Percentiles rank a stretch among this genome's conserved stretches.
phyloP scores from a whole-genome alignment of 2,329 filamentous ascomycete genomes.

The Lasiodiplodia hormozganensis region DNA sequence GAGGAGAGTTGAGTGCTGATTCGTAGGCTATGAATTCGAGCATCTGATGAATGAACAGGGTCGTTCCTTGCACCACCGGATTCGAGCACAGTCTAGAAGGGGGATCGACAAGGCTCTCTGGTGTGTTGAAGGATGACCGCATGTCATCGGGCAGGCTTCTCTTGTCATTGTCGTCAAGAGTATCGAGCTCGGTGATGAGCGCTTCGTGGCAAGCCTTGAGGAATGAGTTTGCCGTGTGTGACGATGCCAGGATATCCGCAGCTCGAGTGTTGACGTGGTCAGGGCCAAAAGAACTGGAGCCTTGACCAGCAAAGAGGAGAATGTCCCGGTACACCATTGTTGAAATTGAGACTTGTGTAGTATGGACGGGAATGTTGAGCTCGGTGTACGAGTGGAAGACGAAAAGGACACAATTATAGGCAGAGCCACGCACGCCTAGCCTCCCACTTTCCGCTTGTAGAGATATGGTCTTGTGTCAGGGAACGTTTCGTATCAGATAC shows the following conservation, averaged over 20 bases:
- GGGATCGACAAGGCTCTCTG: neutral
- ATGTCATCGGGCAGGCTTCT: neutral
- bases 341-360: neutral
- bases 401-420: neutral
- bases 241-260: neutral
- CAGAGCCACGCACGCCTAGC: too few relatives aligned
- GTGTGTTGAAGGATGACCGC: neutral
- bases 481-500: too few relatives aligned
- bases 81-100: neutral
- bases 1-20: neutral
- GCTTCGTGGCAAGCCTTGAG: neutral
- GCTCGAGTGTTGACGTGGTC: neutral
- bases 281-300: neutral
- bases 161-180: neutral
- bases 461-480: too few relatives aligned
- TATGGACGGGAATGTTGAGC: neutral
- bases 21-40: neutral
- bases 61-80: neutral
- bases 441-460: too few relatives aligned
- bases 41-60: conserved; percentile 1
- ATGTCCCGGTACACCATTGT: conserved; percentile 6
- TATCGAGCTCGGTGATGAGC: neutral
- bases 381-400: too few relatives aligned
- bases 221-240: neutral
- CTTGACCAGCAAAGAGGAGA: conserved; percentile 15